Evolutionary conservation across 164 flowering plant genomes (phyloP).

Genomic region (Nelumbo lutea): DNA sequence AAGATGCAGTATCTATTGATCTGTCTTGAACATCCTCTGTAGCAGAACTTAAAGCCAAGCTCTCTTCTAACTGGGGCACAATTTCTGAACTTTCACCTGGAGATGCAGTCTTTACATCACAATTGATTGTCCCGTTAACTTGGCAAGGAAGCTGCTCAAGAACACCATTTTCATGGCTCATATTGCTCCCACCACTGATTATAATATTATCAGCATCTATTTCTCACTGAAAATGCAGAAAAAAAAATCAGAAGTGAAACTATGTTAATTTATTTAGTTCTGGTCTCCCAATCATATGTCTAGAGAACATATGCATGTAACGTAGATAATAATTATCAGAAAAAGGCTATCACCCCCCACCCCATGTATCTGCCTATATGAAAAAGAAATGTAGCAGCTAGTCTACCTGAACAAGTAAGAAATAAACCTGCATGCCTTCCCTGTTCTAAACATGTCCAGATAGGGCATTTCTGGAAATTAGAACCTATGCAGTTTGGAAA

Average conservation of each 20-base stretch:
- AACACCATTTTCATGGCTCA: slow-evolving; percentile 37
- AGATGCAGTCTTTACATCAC: slow-evolving; percentile 6
- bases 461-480: too few species aligned
- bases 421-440: too few species aligned
- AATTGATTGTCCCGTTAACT: slow-evolving; percentile 17
- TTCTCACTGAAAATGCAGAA: slow-evolving; percentile 18
- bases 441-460: too few species aligned
- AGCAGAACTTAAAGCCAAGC: slow-evolving; percentile 13
- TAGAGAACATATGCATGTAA: background rate
- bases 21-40: slow-evolving; percentile 19
- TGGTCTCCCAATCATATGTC: background rate
- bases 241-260: background rate
- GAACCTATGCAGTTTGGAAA: too few species aligned
- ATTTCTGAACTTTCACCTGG: slow-evolving; percentile 22
- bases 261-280: background rate
- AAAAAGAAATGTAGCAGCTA: background rate
- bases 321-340: background rate
- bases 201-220: slow-evolving; percentile 42
- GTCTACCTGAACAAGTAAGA: too few species aligned
- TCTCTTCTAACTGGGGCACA: slow-evolving; percentile 19
- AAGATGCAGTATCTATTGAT: background rate
- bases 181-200: slow-evolving; percentile 20
- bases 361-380: background rate
- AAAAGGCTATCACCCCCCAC: background rate
- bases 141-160: slow-evolving; percentile 17